These are phyloP conservation scores for Scenedesmus sp. DNA, from an alignment of 163 green algal genomes.

Conservation along the genomic window DNA sequence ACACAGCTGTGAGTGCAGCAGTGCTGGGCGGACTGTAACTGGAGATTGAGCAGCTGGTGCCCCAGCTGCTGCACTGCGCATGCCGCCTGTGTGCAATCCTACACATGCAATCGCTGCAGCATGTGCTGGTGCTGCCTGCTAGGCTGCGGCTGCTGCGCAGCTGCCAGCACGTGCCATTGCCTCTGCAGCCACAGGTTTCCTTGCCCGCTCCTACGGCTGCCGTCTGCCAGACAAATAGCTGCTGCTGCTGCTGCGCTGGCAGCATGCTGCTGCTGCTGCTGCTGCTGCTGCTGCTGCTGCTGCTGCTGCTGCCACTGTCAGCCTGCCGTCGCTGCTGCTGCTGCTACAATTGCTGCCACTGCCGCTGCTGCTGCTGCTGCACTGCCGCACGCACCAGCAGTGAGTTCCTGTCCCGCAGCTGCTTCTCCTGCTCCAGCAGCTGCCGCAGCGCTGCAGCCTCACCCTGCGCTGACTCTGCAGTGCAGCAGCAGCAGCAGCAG, in stretches of 20 bases:
- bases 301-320: not conserved
- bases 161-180: no score
- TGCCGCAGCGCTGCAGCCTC: conserved; percentile 34
- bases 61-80: not conserved
- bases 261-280: not conserved
- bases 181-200: not conserved
- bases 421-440: conserved; percentile 69
- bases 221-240: not conserved
- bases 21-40: no score
- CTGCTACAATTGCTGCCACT: not conserved
- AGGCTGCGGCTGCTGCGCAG: not conserved
- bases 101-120: no score
- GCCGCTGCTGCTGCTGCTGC: not conserved
- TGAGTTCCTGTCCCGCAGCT: conserved; percentile 83
- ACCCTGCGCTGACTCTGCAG: conserved; percentile 7
- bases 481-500: conserved; percentile 17
- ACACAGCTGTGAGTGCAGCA: no score
- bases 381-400: conserved; percentile 68
- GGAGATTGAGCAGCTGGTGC: not conserved
- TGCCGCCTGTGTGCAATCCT: not conserved
- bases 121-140: not conserved
- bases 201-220: not conserved
- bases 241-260: not conserved
- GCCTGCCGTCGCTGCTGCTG: not conserved
- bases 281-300: not conserved